Conservation (phyloP, 2,329 filamentous ascomycete genomes). For the Diaporthe vaccinii region DNA sequence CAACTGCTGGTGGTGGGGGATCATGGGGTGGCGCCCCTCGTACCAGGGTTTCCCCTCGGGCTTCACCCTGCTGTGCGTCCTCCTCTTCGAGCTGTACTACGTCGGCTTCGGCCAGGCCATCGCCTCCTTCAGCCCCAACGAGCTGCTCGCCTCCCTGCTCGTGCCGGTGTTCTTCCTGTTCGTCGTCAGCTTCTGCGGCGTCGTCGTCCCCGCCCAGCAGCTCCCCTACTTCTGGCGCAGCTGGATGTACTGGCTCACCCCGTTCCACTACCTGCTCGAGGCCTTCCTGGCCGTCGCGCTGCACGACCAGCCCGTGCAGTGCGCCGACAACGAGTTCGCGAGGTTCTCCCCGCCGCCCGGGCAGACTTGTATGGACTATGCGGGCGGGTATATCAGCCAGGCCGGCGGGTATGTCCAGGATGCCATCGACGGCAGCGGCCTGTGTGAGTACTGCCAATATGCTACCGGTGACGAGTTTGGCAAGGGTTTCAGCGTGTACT, state of each 20-base stretch:
- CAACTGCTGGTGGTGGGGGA: constrained; percentile 71
- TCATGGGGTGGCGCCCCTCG: constrained; percentile 42
- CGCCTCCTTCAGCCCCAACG: constrained; percentile 73
- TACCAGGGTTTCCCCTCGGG: constrained; percentile 63
- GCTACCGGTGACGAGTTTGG: constrained; percentile 67
- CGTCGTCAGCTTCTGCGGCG: constrained; percentile 80
- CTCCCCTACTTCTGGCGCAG: constrained; percentile 77
- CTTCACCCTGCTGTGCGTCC: constrained; percentile 66
- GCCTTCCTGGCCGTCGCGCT: constrained; percentile 66
- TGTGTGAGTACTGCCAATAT: constrained; percentile 63
- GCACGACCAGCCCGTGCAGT: constrained; percentile 62
- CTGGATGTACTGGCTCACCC: constrained; percentile 75
- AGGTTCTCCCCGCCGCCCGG: constrained; percentile 63
- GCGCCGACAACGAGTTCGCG: constrained; percentile 63
- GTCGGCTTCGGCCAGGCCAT: constrained; percentile 73
- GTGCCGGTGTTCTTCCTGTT: constrained; percentile 70
- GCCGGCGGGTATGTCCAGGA: constrained; percentile 69
- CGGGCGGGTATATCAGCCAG: constrained; percentile 60
- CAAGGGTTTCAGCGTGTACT: constrained; percentile 62
- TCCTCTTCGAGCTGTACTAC: constrained; percentile 72
- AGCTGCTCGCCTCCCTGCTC: constrained; percentile 69
- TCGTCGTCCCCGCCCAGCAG: constrained; percentile 75
- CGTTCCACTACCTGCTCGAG: constrained; percentile 73
- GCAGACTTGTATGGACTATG: constrained; percentile 70
- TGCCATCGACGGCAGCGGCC: constrained; percentile 54